Evolutionary conservation across 257 asterid genomes (phyloP).

Genomic region (Solanum lycopersicoides): DNA sequence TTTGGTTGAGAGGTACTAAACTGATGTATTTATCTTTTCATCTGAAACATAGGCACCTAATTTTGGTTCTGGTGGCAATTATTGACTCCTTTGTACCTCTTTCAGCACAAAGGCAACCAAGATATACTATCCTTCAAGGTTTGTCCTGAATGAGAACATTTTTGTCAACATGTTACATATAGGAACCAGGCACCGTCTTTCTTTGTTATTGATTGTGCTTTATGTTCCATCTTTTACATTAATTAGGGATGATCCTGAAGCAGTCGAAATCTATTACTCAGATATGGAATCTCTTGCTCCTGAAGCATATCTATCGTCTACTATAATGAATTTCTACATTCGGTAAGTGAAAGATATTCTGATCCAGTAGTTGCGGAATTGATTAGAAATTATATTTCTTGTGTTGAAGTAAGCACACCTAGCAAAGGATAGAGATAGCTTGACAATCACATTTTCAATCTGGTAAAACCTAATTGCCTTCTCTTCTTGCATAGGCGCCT

Average conservation of each 20-base stretch:
- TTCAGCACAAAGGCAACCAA: constrained; percentile 29
- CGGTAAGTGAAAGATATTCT: constrained; percentile 35
- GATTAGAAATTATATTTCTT: constrained; percentile 66
- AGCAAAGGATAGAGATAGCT: not conserved
- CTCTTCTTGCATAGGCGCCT: constrained; percentile 46
- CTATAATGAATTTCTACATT: constrained; percentile 71
- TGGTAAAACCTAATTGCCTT: not conserved
- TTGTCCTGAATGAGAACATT: not conserved
- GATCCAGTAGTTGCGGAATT: not conserved
- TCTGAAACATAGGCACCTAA: not conserved
- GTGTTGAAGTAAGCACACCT: constrained; percentile 4
- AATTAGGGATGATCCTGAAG: constrained; percentile 59
- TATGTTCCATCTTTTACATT: not conserved
- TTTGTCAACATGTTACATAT: not conserved
- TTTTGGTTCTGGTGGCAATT: not conserved
- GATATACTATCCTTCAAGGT: constrained; percentile 71
- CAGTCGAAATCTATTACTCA: constrained; percentile 50
- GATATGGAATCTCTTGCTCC: constrained; percentile 81
- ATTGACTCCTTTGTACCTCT: not conserved
- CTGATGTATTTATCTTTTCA: not conserved
- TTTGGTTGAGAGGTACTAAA: constrained; percentile 13
- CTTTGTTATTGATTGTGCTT: not conserved
- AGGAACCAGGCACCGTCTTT: not conserved
- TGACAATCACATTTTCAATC: not conserved
- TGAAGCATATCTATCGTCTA: constrained; percentile 62